Evolutionary conservation across 2,329 filamentous ascomycete species (phyloP), one percentile per base, ranked within the genome.

Genomic region (Trichoderma sp.): DNA sequence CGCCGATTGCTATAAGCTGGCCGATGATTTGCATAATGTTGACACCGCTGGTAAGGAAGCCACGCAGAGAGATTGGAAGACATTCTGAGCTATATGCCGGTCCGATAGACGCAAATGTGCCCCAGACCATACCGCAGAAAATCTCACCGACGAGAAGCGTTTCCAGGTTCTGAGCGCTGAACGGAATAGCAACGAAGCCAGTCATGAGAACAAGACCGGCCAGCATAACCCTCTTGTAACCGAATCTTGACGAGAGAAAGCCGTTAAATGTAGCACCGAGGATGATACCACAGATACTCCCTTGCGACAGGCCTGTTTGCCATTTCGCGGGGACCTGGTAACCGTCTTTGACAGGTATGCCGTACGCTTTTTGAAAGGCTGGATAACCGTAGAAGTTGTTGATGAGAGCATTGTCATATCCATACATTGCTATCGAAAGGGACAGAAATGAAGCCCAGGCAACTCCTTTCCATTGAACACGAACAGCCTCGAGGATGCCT

Each of bases 251-350:
- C 7, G 84, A 70, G n/a, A 70, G 32, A 32, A 70, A 62, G 14
- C 67, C 67, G 28, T 70, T 70, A 8, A 53, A 61, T 0, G 67
- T 34, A 0, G 67, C 67, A 14, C 67, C 67, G 2, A 70, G 39
- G 2, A 70, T 62, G 4, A 85, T 80, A 0, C 86, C 87, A 3
- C 87, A 67, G 28, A 89, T 85, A 0, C 82, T 79, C 1, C 81
- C 85, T 34, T 85, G 84, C 21, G 79, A 79, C 0, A 89, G 76
- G 0, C 82, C 85, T 2, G 85, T 82, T 74, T 88, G 86, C 87
- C 87, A 89, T 1, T 82, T 74, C 0, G 84, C 83, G 0, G 83
- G 79, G 30, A 89, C 30, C 39, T 70, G 67, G 24, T 51, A 70
- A 18, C 67, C 67, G 18, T 70, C 43, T 15, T 57, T 78, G 71